phyloP scores from a whole-genome alignment of 78 protist species.

The Cavenderia fasciculata region DNA sequence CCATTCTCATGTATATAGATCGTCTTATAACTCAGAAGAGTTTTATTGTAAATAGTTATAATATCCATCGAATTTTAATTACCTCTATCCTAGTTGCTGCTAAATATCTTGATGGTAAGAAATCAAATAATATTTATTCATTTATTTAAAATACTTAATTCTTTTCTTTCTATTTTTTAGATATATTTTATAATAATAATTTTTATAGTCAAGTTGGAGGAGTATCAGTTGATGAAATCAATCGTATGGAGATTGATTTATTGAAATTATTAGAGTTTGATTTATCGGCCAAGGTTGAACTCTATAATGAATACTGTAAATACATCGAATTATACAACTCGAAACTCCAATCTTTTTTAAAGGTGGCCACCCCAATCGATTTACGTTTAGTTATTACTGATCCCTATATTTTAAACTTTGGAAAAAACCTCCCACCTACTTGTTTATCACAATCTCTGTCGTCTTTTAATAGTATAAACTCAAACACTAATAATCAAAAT shows the following conservation, averaged over 20 bases:
- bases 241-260: constrained; percentile 58
- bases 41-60: constrained; percentile 68
- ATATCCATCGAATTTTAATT: constrained; percentile 70
- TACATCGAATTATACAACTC: constrained; percentile 15
- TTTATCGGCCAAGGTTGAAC: not conserved
- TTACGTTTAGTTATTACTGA: not conserved
- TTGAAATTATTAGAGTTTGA: constrained; percentile 40
- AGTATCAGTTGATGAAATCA: constrained; percentile 47
- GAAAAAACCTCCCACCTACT: too few relatives aligned
- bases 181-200: constrained; percentile 69
- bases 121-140: not conserved
- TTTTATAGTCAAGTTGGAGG: constrained; percentile 73
- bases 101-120: constrained; percentile 66
- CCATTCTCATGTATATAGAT: constrained; percentile 55
- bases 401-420: too few relatives aligned
- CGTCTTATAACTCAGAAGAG: constrained; percentile 43
- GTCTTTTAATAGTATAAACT: too few relatives aligned
- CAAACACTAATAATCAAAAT: too few relatives aligned
- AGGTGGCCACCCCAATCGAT: not conserved
- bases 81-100: constrained; percentile 60
- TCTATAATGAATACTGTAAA: not conserved
- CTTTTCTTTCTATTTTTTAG: not conserved
- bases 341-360: constrained; percentile 8
- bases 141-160: not conserved
- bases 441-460: too few relatives aligned